phyloP scores from a whole-genome alignment of 1,284 basidiomycete genomes.

The Trichosporon inkin region DNA sequence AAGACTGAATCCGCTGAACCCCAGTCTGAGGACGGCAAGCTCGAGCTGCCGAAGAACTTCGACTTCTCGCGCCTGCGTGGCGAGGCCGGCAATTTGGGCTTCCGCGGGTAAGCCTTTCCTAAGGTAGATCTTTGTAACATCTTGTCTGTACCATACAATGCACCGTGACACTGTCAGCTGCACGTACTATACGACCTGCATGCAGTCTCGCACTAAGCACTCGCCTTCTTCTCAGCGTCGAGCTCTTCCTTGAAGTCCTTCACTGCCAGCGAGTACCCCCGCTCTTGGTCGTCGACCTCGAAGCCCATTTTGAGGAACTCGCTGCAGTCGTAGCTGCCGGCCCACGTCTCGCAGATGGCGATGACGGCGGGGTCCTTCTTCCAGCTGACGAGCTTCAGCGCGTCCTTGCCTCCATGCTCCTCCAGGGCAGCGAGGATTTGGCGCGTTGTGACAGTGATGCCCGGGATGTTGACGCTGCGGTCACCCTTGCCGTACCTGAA shows the following conservation, averaged over 20 bases:
- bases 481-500: constrained; percentile 34
- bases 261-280: constrained; percentile 46
- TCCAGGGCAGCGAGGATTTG: constrained; percentile 48
- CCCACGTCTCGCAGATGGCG: constrained; percentile 49
- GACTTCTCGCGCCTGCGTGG: background rate
- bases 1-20: background rate
- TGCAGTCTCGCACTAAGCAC: background rate
- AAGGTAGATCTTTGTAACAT: background rate
- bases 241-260: constrained; percentile 47
- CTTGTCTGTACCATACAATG: background rate
- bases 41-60: background rate
- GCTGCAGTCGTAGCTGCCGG: constrained; percentile 45
- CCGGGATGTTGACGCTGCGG: constrained; percentile 50
- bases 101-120: background rate
- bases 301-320: constrained; percentile 42
- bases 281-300: constrained; percentile 42
- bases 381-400: constrained; percentile 45
- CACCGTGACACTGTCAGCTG: background rate
- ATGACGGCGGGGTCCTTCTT: constrained; percentile 47
- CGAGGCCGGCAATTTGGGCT: constrained; percentile 1
- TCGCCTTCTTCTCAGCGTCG: constrained; percentile 13
- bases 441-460: constrained; percentile 47
- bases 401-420: constrained; percentile 43
- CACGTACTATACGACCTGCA: background rate
- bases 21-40: background rate